Conservation (phyloP, 768 basidiomycete genomes). For the Auricularia sp. region DNA sequence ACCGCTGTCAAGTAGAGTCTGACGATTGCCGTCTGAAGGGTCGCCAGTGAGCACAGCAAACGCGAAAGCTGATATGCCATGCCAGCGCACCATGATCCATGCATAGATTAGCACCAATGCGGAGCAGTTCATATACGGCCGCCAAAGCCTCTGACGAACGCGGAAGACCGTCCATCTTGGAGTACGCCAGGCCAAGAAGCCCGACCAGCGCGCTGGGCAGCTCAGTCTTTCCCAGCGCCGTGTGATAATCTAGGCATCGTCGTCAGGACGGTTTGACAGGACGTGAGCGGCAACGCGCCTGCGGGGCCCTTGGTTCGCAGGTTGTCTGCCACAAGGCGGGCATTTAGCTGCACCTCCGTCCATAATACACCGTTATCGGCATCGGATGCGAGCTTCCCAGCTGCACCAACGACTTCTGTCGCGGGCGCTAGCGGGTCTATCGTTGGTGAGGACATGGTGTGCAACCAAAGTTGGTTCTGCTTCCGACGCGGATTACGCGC, state of each 20-base stretch:
- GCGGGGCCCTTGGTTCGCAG: constrained; percentile 45
- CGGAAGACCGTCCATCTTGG: neutral
- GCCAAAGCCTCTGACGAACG: constrained; percentile 19
- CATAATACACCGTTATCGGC: constrained; percentile 24
- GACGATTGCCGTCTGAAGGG: constrained; percentile 61
- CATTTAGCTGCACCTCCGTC: constrained; percentile 40
- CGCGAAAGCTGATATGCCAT: neutral
- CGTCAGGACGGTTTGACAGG: neutral
- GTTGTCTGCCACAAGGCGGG: constrained; percentile 50
- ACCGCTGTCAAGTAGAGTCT: constrained; percentile 55
- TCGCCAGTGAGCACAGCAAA: neutral
- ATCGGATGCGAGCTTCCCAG: neutral
- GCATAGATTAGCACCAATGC: constrained; percentile 74
- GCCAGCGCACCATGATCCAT: constrained; percentile 61
- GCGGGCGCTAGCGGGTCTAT: neutral
- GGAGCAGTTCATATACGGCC: constrained; percentile 56
- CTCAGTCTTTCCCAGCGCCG: constrained; percentile 50
- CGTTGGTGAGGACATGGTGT: neutral
- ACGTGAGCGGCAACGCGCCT: constrained; percentile 19
- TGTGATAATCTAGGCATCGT: constrained; percentile 44
- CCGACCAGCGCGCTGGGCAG: constrained; percentile 57
- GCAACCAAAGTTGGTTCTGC: neutral
- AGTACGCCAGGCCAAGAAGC: constrained; percentile 46
- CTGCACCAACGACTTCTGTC: neutral
- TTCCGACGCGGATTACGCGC: neutral